Evolutionary conservation across 768 basidiomycete genomes (phyloP).

Genomic region (Agrocybe praecox): DNA sequence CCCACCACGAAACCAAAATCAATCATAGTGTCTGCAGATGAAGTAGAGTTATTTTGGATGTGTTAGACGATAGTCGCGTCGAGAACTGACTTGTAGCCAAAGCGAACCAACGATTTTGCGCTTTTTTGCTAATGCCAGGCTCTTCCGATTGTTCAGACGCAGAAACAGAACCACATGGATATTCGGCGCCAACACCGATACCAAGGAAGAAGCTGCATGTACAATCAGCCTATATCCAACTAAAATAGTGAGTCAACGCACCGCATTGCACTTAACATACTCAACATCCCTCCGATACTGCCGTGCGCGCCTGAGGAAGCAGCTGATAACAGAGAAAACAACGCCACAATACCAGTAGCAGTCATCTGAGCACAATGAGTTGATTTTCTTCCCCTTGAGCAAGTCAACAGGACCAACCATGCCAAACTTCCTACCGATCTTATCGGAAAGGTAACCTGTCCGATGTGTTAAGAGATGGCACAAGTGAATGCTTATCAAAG

Average conservation of each 20-base stretch:
- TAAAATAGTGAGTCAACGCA: constrained; percentile 26
- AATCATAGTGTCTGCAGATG: constrained; percentile 72
- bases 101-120: constrained; percentile 86
- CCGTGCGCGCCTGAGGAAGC: constrained; percentile 80
- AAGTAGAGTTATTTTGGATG: neutral
- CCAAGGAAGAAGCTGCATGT: constrained; percentile 77
- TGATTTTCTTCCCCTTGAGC: neutral
- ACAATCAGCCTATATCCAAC: neutral
- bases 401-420: constrained; percentile 56
- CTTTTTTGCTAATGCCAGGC: constrained; percentile 70
- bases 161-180: constrained; percentile 89
- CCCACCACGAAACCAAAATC: constrained; percentile 81
- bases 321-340: constrained; percentile 84
- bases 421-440: constrained; percentile 84
- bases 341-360: constrained; percentile 79
- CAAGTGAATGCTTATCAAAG: neutral
- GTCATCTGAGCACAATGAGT: constrained; percentile 48
- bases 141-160: constrained; percentile 92
- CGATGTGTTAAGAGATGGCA: neutral
- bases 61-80: neutral
- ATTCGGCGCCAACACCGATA: constrained; percentile 87
- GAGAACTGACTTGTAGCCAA: constrained; percentile 77
- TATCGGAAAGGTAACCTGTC: constrained; percentile 75
- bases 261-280: constrained; percentile 82
- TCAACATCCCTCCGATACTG: constrained; percentile 68